Conservation (phyloP, 495 filamentous ascomycete species). For the Cenococcum geophilum region DNA sequence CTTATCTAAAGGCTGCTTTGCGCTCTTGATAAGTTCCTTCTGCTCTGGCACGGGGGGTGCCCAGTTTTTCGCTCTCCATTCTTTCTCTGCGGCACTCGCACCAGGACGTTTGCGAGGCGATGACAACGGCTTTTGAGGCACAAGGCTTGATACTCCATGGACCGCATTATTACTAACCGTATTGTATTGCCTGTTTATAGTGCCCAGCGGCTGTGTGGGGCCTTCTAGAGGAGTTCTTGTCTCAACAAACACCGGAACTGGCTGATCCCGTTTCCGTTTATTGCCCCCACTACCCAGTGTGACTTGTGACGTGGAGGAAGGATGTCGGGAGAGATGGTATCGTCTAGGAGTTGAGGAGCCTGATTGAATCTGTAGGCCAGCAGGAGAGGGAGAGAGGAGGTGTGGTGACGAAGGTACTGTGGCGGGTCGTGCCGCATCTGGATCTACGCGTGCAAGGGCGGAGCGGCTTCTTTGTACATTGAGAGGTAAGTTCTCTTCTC, state of each 20-base stretch:
- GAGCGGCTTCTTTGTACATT: neutral
- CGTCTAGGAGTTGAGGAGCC: neutral
- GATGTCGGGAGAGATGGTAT: conserved; percentile 3
- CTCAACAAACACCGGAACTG: conserved; percentile 1
- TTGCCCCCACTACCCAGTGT: neutral
- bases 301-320: neutral
- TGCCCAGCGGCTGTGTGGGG: neutral
- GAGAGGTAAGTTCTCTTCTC: conserved; percentile 7
- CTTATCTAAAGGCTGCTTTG: conserved; percentile 26
- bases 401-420: neutral
- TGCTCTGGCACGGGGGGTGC: neutral
- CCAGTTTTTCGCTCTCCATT: conserved; percentile 18
- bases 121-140: neutral
- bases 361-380: neutral
- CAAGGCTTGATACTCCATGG: neutral
- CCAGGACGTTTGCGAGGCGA: conserved; percentile 28
- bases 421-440: neutral
- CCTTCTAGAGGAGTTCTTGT: neutral
- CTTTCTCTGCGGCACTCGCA: conserved; percentile 17
- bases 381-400: neutral
- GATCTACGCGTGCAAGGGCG: neutral
- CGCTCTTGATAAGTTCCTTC: conserved; percentile 35
- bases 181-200: neutral
- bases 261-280: neutral
- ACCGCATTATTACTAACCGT: neutral